Evolutionary conservation across 164 flowering plant species (phyloP).

Genomic region (Aristolochia californica): DNA sequence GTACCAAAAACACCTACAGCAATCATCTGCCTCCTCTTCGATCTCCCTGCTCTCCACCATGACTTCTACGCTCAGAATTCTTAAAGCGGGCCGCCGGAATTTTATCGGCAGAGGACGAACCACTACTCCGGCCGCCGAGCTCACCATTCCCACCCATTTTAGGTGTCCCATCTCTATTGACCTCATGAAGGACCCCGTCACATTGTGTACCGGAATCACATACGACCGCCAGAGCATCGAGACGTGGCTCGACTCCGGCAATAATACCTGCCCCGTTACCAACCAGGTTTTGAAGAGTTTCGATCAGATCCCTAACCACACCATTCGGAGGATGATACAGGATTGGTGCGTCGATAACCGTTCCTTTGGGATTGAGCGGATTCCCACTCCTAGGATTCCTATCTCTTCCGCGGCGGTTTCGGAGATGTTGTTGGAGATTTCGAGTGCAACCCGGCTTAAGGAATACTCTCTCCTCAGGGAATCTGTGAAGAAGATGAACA

Average conservation of each 20-base stretch:
- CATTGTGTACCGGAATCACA: constrained; percentile 64
- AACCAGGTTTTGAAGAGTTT: constrained; percentile 29
- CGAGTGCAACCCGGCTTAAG: constrained; percentile 2
- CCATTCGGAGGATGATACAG: constrained; percentile 62
- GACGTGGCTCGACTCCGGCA: constrained; percentile 65
- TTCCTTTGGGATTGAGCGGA: constrained; percentile 53
- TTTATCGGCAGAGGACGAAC: constrained; percentile 8
- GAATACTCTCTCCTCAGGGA: constrained; percentile 22
- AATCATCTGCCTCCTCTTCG: neutral
- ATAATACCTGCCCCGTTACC: constrained; percentile 59
- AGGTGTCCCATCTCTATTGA: constrained; percentile 81
- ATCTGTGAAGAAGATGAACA: constrained; percentile 37
- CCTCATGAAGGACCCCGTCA: constrained; percentile 90
- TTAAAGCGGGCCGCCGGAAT: constrained; percentile 19
- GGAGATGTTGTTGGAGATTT: constrained; percentile 25
- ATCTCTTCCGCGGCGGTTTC: constrained; percentile 26
- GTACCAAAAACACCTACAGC: neutral
- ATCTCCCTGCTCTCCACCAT: constrained; percentile 11
- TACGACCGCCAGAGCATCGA: constrained; percentile 78
- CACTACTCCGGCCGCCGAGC: constrained; percentile 14
- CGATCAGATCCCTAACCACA: constrained; percentile 68
- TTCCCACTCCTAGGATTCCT: constrained; percentile 76
- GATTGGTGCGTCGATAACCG: constrained; percentile 74
- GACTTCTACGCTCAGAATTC: constrained; percentile 42
- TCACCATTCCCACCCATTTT: constrained; percentile 46